Evolutionary conservation across 208 protist species (phyloP).

Genomic region (Wallacemonas sp.): DNA sequence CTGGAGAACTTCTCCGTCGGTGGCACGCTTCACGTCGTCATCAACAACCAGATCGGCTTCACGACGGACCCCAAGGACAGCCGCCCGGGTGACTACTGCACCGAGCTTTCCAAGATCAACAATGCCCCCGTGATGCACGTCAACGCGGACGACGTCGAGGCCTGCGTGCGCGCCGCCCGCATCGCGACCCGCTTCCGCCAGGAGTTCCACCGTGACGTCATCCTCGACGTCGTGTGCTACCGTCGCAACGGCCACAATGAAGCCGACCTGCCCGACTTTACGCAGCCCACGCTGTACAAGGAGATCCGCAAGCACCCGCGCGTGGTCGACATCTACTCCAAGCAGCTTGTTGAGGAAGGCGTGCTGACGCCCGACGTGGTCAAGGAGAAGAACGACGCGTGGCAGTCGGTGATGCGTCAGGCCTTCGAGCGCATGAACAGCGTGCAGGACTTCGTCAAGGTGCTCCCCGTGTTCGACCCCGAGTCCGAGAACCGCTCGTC

Average conservation of each 20-base stretch:
- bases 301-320: constrained; percentile 87
- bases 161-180: constrained; percentile 87
- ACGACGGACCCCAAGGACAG: constrained; percentile 94
- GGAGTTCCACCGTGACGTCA: constrained; percentile 94
- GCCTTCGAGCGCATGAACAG: constrained; percentile 79
- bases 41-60: constrained; percentile 99
- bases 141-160: constrained; percentile 97
- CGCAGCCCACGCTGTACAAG: constrained; percentile 96
- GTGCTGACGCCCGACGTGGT: constrained; percentile 70
- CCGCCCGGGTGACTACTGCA: constrained; percentile 96
- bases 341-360: constrained; percentile 80
- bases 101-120: constrained; percentile 96
- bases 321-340: constrained; percentile 91
- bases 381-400: constrained; percentile 71
- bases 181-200: constrained; percentile 93
- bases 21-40: constrained; percentile 98
- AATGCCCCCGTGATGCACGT: constrained; percentile 97
- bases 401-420: constrained; percentile 69
- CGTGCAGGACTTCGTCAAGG: constrained; percentile 84
- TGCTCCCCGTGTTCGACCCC: constrained; percentile 67
- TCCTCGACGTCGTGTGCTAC: constrained; percentile 98
- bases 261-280: constrained; percentile 96
- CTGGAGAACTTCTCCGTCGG: constrained; percentile 95
- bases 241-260: constrained; percentile 98
- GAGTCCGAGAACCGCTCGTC: constrained; percentile 74